Base-by-base conservation (phyloP, 2,329 filamentous ascomycete species). In the Xylaria arbuscula region DNA sequence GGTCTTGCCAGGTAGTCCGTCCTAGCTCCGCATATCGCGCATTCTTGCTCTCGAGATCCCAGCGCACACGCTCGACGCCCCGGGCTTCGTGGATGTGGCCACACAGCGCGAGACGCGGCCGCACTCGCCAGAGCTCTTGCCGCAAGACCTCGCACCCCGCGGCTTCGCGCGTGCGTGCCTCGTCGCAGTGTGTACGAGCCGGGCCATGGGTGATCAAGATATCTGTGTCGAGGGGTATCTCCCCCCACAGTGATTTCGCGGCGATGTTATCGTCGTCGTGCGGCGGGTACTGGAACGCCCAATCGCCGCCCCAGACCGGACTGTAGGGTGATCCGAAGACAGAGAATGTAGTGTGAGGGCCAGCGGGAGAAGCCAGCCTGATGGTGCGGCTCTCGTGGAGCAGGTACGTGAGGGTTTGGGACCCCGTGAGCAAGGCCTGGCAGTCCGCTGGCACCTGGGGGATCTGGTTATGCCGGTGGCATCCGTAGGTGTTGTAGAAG, bases 301-400 rank as follows among this genome's bases (percentile, higher is more conserved):
- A 93, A 19, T 84, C 78, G 45, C 70, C 72, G 32, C 69, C 71
- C n/a, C 62, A 64, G 0, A 86, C 64, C 0, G 87, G 91, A 38
- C 89, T 89, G 75, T 86, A 90, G 0, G 92, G 92, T 2, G 90
- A 93, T 0, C 90, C 92, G 76, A 93, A 94, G 50, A 93, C 83
- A 11, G 81, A 88, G 78, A 94, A 90, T 11, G 77, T 81, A 2
- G 89, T 91, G 2, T 79, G 83, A 8, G 89, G 88, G 0, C 88
- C 90, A 0, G 78, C 77, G 0, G 84, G 80, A 0, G 84, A 84
- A 0, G 75, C 80, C n/a, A 94, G 82, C 7, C 81, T 82, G 67
- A 93, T 80, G 0, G 80, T 83, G 9, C 83, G 79, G 47, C 86
- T 81, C 68, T 84, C 80, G 73, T 94, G 89, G 64, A 85, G 79